Evolutionary conservation across 2,329 filamentous ascomycete genomes (phyloP), one percentile per base, ranked within the genome.

Genomic region (Alternaria gaisen): DNA sequence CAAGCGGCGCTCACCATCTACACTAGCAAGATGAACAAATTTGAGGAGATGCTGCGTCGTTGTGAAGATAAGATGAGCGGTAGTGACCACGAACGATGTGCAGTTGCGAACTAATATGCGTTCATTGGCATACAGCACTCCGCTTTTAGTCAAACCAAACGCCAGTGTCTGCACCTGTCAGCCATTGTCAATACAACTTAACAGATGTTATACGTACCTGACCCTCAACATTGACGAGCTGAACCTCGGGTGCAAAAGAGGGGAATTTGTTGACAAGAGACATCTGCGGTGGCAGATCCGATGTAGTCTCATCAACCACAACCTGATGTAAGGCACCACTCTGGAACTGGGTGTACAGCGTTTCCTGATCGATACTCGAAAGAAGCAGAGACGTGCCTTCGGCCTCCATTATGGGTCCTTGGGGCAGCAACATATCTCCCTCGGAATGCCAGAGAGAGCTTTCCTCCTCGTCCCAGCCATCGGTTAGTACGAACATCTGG

Each of bases 31-130:
- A 77, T 99, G 94, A 14, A 97, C 90, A 78, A 97, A 97, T 78
- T 99, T 99, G 64, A 99, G 84, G 4, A 97, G 84, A 76, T 98
- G 94, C 66, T 93, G 93, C 61, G 90, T 93, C 0, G 95, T 99
- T 0, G 95, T 99, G 73, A 94, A 93, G 59, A 98, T 88, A 14
- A 99, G 83, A 81, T 98, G 94, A 20, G 88, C 87, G 0, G 89
- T 84, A 0, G 94, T 97, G 26, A 94, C 81, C 6, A 93, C 77
- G 70, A 97, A 98, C 0, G 95, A 99, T 0, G 94, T 98, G 78
- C 93, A 97, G 70, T 95, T 97, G 77, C 91, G 93, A 14, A 90
- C 87, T 44, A 97, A 81, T 5, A 91, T 82, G 16, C 85, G 87
- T 3, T 89, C 88, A 73, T 94, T 91, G 41, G 90, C 92, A 74